Percentiles rank a stretch among this genome's conserved stretches.
phyloP scores from a whole-genome alignment of 257 asterid species.

The Parsonsia alboflavescens region DNA sequence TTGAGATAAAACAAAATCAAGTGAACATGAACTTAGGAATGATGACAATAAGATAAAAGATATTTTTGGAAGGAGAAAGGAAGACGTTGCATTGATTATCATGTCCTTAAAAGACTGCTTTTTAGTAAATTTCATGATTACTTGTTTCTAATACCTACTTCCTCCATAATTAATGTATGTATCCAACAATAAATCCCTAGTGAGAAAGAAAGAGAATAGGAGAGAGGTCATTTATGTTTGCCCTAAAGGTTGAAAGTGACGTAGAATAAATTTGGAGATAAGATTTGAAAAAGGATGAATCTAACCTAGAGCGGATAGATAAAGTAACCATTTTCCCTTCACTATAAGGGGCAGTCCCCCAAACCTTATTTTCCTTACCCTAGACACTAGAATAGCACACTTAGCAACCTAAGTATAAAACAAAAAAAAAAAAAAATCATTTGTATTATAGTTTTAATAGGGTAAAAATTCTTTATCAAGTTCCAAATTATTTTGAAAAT shows the following conservation, averaged over 20 bases:
- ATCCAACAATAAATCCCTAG: background rate
- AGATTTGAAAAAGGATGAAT: background rate
- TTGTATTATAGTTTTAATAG: too few species aligned
- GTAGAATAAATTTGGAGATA: constrained; percentile 1
- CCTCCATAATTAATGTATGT: background rate
- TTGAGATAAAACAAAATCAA: too few species aligned
- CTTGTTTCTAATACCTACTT: background rate
- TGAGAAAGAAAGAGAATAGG: background rate
- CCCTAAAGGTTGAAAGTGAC: constrained; percentile 10
- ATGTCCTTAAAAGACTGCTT: background rate
- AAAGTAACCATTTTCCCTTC: background rate
- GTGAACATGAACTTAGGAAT: too few species aligned
- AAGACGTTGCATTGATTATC: background rate
- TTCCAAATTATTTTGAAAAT: too few species aligned
- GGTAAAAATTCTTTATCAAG: too few species aligned
- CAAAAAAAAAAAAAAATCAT: too few species aligned
- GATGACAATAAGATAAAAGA: background rate
- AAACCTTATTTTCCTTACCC: too few species aligned
- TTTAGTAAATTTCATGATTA: background rate
- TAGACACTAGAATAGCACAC: too few species aligned
- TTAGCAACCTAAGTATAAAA: too few species aligned
- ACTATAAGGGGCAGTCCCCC: too few species aligned
- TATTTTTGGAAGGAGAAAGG: background rate
- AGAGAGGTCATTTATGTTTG: constrained; percentile 3
- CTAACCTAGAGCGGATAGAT: background rate